Percentiles rank a stretch among this genome's conserved stretches.
phyloP scores from a whole-genome alignment of 1,284 basidiomycete genomes.

The Trichosporon sp. region DNA sequence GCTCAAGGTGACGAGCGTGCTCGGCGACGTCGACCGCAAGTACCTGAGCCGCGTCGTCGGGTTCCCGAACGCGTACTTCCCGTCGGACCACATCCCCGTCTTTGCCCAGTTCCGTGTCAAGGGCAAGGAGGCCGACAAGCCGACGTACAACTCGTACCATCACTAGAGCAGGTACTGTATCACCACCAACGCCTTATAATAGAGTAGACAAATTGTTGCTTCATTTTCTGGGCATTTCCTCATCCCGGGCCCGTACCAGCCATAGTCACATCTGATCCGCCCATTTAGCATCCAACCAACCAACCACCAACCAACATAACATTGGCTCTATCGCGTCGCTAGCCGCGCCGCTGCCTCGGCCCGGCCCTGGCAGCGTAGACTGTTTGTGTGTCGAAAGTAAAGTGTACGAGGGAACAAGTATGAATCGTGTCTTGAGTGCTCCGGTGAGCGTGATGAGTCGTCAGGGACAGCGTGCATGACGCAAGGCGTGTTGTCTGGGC shows the following conservation, averaged over 20 bases:
- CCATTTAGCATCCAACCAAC: neutral
- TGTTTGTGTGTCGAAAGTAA: slow-evolving; percentile 23
- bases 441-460: neutral
- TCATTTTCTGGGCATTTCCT: slow-evolving; percentile 1
- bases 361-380: slow-evolving; percentile 11
- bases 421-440: slow-evolving; percentile 23
- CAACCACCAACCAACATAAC: neutral
- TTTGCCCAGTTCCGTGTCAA: slow-evolving; percentile 50
- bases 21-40: slow-evolving; percentile 78
- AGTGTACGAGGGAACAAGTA: slow-evolving; percentile 21
- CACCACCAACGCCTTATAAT: neutral
- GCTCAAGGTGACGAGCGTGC: slow-evolving; percentile 74
- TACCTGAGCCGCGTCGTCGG: slow-evolving; percentile 92
- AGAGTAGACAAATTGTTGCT: slow-evolving; percentile 5
- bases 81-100: slow-evolving; percentile 63
- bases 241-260: neutral
- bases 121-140: slow-evolving; percentile 48
- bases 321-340: neutral
- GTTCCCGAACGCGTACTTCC: slow-evolving; percentile 95
- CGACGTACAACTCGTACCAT: slow-evolving; percentile 18
- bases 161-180: slow-evolving; percentile 7
- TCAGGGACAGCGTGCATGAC: neutral
- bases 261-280: neutral
- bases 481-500: neutral
- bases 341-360: neutral